Percentiles rank a stretch among this genome's conserved stretches.
phyloP scores from a whole-genome alignment of 1,284 basidiomycete genomes.

The Boletus sp. region DNA sequence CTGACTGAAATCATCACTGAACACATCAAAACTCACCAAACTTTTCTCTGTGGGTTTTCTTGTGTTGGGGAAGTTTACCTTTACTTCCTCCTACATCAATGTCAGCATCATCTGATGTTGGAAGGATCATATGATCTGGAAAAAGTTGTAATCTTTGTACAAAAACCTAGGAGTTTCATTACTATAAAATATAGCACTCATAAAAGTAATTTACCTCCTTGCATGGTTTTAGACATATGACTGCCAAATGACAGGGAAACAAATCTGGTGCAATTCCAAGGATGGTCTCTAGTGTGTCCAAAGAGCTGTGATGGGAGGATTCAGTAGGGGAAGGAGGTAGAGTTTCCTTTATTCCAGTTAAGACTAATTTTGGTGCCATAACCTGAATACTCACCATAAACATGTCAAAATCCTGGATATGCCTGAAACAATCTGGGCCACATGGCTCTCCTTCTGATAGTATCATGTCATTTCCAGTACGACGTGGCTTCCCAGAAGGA shows the following conservation, averaged over 20 bases:
- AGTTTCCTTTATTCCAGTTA: constrained; percentile 22
- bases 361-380: accelerated
- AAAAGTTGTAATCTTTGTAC: constrained; percentile 31
- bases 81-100: not conserved
- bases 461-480: constrained; percentile 37
- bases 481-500: constrained; percentile 39
- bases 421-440: constrained; percentile 45
- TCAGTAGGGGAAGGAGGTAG: constrained; percentile 27
- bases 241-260: constrained; percentile 43
- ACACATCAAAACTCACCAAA: constrained; percentile 24
- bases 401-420: constrained; percentile 27
- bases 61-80: not conserved
- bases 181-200: not conserved
- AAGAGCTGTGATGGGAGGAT: constrained; percentile 19
- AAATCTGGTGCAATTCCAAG: constrained; percentile 44
- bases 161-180: constrained; percentile 15
- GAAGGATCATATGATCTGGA: constrained; percentile 31
- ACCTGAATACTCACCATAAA: constrained; percentile 24
- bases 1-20: not conserved
- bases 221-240: constrained; percentile 43
- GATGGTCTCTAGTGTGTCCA: constrained; percentile 35
- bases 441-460: constrained; percentile 41
- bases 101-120: constrained; percentile 1
- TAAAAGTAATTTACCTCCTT: constrained; percentile 35
- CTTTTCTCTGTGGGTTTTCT: constrained; percentile 3